Evolutionary conservation across 805 yeast species (phyloP), one percentile per base, ranked within the genome.

Genomic region (Teunomyces kruisii): DNA sequence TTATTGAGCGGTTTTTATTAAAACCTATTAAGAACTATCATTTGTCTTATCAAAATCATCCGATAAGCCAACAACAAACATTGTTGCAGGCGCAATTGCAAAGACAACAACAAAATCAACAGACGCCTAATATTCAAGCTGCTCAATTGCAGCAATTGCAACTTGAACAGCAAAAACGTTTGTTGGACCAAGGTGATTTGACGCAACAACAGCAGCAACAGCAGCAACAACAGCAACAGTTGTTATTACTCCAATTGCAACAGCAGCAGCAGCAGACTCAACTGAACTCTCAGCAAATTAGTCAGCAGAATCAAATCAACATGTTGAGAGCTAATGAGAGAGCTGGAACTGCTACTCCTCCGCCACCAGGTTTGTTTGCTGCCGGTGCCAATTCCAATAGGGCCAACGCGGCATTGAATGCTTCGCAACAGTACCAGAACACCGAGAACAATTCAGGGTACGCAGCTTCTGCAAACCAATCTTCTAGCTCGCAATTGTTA

Each of bases 401-500:
- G 45, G 26, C 48, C 47, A 36, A 30, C 36, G 9, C 59, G 50
- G 30, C 39, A 39, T 32, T 32, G 22, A 32, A 15, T 12, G 19
- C 24, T 15, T 12, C 24, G 17, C 51, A 46, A 29, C 40, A 32
- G 10, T 30, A 24, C 12, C 26, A 27, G 16, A 40, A 32, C 38
- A 4, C 38, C 9, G 38, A 35, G 8, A 35, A 44, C 54, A 49
- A 48, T 47, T 9, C 45, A 10, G 48, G 42, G 5, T 56, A 44
- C 30, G 51, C 53, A 40, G 52, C 53, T 16, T 47, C 50, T 10
- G 56, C 50, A 6, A 55, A 51, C 41, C 65, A 63, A 6, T 79
- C 81, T 22, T 81, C 86, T 40, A 84, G 91, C 48, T 83, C 89
- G 32, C 96, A 89, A 59, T 75, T 90, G 57, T 75, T 90, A 55